Evolutionary conservation across 2,329 filamentous ascomycete species (phyloP), one percentile per base, ranked within the genome.

Genomic region (Tolypocladium guangdongense): DNA sequence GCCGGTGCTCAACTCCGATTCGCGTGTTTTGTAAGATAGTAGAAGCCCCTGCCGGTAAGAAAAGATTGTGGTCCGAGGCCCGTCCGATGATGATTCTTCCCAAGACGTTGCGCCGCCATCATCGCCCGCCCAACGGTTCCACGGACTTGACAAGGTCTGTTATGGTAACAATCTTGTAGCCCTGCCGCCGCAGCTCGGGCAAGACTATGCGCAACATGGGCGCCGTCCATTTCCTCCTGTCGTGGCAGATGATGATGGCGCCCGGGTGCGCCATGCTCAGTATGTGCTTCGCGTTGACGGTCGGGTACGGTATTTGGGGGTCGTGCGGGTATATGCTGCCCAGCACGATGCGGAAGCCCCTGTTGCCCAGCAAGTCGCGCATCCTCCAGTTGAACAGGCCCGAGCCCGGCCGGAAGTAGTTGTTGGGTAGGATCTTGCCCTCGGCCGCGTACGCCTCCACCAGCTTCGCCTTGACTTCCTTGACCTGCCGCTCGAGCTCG

Each of bases 311-410:
- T 54, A 96, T 85, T 74, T 95, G 90, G n/a, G 90, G 84, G 71
- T 96, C 90, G 71, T 95, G 90, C 6, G 90, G 90, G 69, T 95
- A 96, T 41, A 96, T 84, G 67, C 83, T 84, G 3, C 90, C 90
- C 39, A 96, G 72, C n/a, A 90, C 85, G 51, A 93, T 75, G 50
- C 77, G 75, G 68, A 89, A 91, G 4, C 83, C 84, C 56, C 90
- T 65, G 51, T 70, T 74, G 36, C 71, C 70, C 8, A 89, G 69
- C 37, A 86, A 65, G 36, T 70, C 67, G 22, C 87, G 75, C 83
- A 95, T 91, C 20, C 79, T 68, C 43, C 74, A 72, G 62, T 79
- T 90, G 72, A 95, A 95, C 67, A 95, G 85, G 16, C 90, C 90
- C 0, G 86, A 90, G 0, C 90, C 90, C 0, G 90, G 90, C 0